Base-by-base conservation (phyloP, 805 yeast species). In the Yueomyces sp. region DNA sequence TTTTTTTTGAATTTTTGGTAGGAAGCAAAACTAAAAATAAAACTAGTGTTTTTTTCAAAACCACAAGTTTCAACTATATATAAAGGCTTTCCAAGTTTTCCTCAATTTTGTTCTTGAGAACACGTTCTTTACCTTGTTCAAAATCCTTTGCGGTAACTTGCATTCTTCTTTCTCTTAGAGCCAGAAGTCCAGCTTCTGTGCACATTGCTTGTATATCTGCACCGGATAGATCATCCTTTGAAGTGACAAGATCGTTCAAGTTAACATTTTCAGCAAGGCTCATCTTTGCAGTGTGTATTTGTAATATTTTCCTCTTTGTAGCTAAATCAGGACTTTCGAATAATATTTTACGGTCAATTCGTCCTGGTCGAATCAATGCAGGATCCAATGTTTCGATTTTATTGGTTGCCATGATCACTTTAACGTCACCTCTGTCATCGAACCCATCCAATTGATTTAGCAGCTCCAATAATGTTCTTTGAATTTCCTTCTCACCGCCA, bases 121-220 rank as follows among this genome's bases (percentile, higher is more conserved):
- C 95, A 55, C 95, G 78, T 64, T 90, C 97, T 68, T 87, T 84
- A 11, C 96, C 98, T 51, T 79, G 79, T 63, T 83, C 81, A 69
- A 90, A 90, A 62, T 90, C 98, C 48, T 84, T 85, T 31, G 88
- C 92, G 36, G 90, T 85, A 37, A 90, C 97, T 68, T 87, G 94
- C 95, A 90, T 90, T 67, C 98, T 79, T 68, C 97, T 81, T 65
- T 90, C 98, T 65, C 98, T 79, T 59, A 90, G 72, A 2, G 97
- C 97, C 54, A 86, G 72, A 62, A 90, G 69, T 46, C 98, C 98
- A 2, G 98, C 96, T 63, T 90, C 98, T 1, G 97, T 88, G 62
- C 96, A 87, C 59, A 90, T 84, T 36, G 96, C 97, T 68, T 90
- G 90, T 54, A 90, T 88, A 65, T 90, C 98, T 11, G 98, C 98